phyloP scores from a whole-genome alignment of 306 rosid genomes.

The Quercus variabilis region DNA sequence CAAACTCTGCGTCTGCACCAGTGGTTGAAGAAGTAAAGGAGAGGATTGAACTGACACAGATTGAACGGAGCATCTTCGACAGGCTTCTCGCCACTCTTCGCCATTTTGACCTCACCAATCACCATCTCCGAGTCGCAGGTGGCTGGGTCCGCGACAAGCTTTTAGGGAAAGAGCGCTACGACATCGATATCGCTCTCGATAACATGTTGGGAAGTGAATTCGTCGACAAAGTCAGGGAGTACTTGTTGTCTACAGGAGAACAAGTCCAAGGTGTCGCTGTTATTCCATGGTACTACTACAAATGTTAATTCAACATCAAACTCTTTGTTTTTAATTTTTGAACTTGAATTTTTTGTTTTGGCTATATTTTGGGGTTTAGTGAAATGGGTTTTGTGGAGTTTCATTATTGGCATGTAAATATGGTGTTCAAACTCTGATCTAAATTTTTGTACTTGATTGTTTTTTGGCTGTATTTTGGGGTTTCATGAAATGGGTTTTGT shows the following conservation, averaged over 20 bases:
- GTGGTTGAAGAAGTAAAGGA: slow-evolving; percentile 42
- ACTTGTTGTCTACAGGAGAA: slow-evolving; percentile 66
- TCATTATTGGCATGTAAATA: too few relatives aligned
- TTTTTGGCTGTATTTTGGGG: too few relatives aligned
- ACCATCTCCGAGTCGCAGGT: slow-evolving; percentile 83
- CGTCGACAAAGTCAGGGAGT: slow-evolving; percentile 72
- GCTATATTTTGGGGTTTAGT: too few relatives aligned
- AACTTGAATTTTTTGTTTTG: too few relatives aligned
- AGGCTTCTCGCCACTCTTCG: slow-evolving; percentile 67
- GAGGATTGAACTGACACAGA: slow-evolving; percentile 49
- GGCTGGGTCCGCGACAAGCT: slow-evolving; percentile 99
- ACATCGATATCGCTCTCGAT: slow-evolving; percentile 84
- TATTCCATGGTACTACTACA: slow-evolving; percentile 53
- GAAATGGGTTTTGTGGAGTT: too few relatives aligned
- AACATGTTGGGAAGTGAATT: slow-evolving; percentile 87
- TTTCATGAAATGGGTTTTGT: too few relatives aligned
- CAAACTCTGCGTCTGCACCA: neutral
- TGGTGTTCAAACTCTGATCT: too few relatives aligned
- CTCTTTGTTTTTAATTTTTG: too few relatives aligned
- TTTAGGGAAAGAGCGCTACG: slow-evolving; percentile 79
- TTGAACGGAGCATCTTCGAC: slow-evolving; percentile 63
- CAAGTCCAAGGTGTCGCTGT: slow-evolving; percentile 85
- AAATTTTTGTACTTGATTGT: too few relatives aligned
- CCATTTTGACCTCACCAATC: slow-evolving; percentile 52
- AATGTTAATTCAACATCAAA: too few relatives aligned